Evolutionary conservation across 305 asterid species (phyloP), one percentile per base, ranked within the genome.

Genomic region (Fraxinus baroniana): DNA sequence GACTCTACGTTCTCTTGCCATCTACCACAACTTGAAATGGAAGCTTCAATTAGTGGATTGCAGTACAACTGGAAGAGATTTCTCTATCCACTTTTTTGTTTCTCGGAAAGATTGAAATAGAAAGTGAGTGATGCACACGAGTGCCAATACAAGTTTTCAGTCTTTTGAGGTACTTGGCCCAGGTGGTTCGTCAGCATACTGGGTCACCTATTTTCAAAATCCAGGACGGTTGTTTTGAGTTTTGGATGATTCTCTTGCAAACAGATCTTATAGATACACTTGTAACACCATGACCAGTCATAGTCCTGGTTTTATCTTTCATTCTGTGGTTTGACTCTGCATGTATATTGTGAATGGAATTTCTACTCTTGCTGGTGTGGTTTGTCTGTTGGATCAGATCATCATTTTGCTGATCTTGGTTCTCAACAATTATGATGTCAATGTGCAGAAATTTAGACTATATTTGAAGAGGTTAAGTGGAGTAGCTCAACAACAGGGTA

Each of bases 401-500:
- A 72, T 66, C 62, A 32, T 79, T 57, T 81, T 79, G 46, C 46
- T 64, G 28, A 24, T 84, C 77, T 78, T 82, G 79, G 76, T 79
- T 81, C 39, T 66, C 83, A 81, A 36, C 76, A 26, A 84, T 75
- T 86, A 5, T 80, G 20, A 33, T 84, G 41, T 73, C 81, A 77
- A 80, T 81, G 79, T 89, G 88, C 94, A 93, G 98, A 94, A 94
- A 88, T 94, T 93, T 83, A 93, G 97, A 82, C 89, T 92, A 24
- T 91, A 91, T 84, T 87, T 94, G 77, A 92, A 94, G 90, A 91
- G 97, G 86, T 82, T 94, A 86, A 91, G 94, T 87, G 97, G 93
- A 86, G 93, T 93, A 78, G 87, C 92, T 78, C 97, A 93, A 71
- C 93, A 88, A 57, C 94, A 89, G 83, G 93, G 87, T 80, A 92